phyloP scores from a whole-genome alignment of 768 basidiomycete genomes.

The Epithele typhae region DNA sequence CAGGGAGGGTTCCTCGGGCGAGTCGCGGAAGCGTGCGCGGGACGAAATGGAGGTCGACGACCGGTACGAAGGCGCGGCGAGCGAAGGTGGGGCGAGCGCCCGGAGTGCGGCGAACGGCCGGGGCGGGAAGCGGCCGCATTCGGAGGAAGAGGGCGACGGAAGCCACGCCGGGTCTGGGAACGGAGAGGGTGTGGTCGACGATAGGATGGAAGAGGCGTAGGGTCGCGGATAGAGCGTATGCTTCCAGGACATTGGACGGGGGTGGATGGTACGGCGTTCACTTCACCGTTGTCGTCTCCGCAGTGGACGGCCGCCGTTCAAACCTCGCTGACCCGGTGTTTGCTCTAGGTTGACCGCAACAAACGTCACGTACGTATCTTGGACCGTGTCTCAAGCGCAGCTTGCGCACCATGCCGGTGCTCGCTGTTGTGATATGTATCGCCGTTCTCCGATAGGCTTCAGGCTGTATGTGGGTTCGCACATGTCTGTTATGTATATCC shows the following conservation, averaged over 20 bases:
- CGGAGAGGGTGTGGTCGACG: constrained; percentile 10
- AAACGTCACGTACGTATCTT: constrained; percentile 4
- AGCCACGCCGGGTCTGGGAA: constrained; percentile 9
- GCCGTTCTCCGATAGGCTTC: constrained; percentile 2
- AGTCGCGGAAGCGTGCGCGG: constrained; percentile 50
- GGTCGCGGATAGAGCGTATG: background rate
- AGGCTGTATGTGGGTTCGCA: constrained; percentile 10
- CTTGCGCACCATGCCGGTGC: background rate
- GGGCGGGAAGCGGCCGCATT: constrained; percentile 17
- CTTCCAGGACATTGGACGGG: background rate
- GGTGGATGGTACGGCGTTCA: constrained; percentile 6
- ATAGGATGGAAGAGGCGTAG: constrained; percentile 19
- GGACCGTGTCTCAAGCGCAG: constrained; percentile 2
- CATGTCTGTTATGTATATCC: constrained; percentile 5
- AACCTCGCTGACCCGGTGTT: background rate
- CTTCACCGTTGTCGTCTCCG: no score
- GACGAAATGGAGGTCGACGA: constrained; percentile 64
- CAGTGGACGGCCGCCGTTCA: constrained; percentile 3
- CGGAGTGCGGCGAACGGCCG: constrained; percentile 8
- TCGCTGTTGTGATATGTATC: constrained; percentile 3
- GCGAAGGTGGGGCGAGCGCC: constrained; percentile 11
- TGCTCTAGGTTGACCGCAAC: constrained; percentile 5
- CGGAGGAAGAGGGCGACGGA: constrained; percentile 18
- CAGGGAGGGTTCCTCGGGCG: constrained; percentile 11
- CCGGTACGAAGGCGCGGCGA: constrained; percentile 30